Evolutionary conservation across 2,329 filamentous ascomycete species (phyloP), one percentile per base, ranked within the genome.

Genomic region (Alternaria infectoria): DNA sequence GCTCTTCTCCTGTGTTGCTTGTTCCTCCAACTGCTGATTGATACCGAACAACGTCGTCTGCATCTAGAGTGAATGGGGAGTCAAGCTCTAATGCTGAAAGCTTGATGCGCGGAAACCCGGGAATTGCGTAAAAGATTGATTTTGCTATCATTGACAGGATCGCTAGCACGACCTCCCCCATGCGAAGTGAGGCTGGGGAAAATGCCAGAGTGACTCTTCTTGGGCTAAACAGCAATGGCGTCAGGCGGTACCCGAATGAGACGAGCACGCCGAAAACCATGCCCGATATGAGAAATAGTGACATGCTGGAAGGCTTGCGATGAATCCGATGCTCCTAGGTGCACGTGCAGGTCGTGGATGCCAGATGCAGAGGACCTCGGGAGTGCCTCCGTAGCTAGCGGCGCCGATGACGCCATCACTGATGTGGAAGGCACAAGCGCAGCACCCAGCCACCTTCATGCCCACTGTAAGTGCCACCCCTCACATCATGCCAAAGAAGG

Each of bases 141-240:
- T 57, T 61, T 7, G 36, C 11, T 8, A 61, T 47, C 46, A 61
- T 61, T 17, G 30, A 47, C n/a, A 54, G 4, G 43, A 61, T 57
- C 25, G 58, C 46, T 57, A 64, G 17, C 19, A 61, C 44, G 21
- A 61, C 32, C 32, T 61, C 61, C 17, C 43, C 36, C 9, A 17
- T 61, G 11, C 52, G 58, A 23, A 64, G 61, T 15, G 47, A 28
- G 43, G 60, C 60, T 45, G 61, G 61, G 43, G 61, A 57, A 28
- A 64, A 61, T 10, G 52, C 19, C n/a, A 64, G 43, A 17, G 17
- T 57, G 11, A 52, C 46, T 30, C 28, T 46, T 19, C 21, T 57
- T 7, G 46, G 25, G 30, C 52, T 54, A 10, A 44, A 46, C 12
- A 64, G 46, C 21, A 64, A 13, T n/a, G 57, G 61, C 6, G 44